Conservation (phyloP, 371 early-diverging fungal genomes). For the Mortierella sp. region DNA sequence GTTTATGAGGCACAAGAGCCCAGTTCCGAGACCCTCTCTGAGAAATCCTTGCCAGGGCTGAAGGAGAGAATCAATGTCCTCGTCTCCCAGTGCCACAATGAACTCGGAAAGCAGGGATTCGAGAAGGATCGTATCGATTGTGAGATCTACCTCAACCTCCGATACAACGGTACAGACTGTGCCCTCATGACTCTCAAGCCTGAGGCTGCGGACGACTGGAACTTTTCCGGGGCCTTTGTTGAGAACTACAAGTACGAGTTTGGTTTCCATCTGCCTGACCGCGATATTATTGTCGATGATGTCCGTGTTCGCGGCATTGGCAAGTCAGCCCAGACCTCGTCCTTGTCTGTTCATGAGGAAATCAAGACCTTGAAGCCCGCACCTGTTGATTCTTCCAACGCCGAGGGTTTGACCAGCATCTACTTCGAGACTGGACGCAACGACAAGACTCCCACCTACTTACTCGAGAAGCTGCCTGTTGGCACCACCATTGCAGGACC, state of each 20-base stretch:
- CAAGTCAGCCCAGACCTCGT: constrained; percentile 58
- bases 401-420: constrained; percentile 65
- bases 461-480: constrained; percentile 69
- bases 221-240: constrained; percentile 75
- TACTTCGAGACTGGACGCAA: constrained; percentile 88
- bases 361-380: constrained; percentile 53
- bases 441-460: constrained; percentile 81
- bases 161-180: constrained; percentile 96
- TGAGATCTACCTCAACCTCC: constrained; percentile 88
- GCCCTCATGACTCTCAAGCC: constrained; percentile 91
- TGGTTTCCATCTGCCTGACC: constrained; percentile 89
- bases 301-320: constrained; percentile 93
- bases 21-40: constrained; percentile 61
- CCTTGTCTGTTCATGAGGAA: constrained; percentile 61
- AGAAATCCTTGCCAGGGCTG: constrained; percentile 59
- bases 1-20: constrained; percentile 95
- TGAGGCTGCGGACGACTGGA: constrained; percentile 64
- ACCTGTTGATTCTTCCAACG: constrained; percentile 32
- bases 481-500: constrained; percentile 88
- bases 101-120: constrained; percentile 81
- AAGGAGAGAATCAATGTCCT: constrained; percentile 68
- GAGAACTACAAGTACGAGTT: constrained; percentile 88
- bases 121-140: constrained; percentile 62
- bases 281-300: constrained; percentile 92
- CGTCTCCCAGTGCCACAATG: constrained; percentile 56